These are phyloP conservation scores for Eremothecium sinecaudum DNA, from an alignment of 1,139 yeast species.

Conservation along the genomic window DNA sequence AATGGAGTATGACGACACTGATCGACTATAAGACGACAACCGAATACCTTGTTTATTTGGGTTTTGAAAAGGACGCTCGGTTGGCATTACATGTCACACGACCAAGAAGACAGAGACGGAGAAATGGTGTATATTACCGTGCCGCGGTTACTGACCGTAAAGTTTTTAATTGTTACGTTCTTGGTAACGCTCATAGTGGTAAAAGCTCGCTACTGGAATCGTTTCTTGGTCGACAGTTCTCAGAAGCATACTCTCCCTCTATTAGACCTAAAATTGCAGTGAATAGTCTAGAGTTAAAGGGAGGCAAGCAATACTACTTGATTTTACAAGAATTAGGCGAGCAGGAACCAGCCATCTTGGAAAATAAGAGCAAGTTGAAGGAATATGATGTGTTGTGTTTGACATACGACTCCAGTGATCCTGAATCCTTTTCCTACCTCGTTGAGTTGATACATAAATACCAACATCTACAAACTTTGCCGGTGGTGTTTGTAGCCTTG, in stretches of 20 bases:
- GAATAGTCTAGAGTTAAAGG: slow-evolving; percentile 87
- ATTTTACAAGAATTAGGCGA: slow-evolving; percentile 87
- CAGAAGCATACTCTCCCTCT: slow-evolving; percentile 72
- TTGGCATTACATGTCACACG: slow-evolving; percentile 76
- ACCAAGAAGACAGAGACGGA: slow-evolving; percentile 57
- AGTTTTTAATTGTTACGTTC: slow-evolving; percentile 78
- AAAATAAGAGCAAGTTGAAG: slow-evolving; percentile 58
- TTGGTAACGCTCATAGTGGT: slow-evolving; percentile 83
- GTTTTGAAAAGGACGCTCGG: slow-evolving; percentile 48
- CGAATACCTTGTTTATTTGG: slow-evolving; percentile 81
- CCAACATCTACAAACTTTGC: slow-evolving; percentile 56
- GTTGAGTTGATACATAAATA: slow-evolving; percentile 56
- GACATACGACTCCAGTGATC: slow-evolving; percentile 89
- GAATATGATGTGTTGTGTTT: slow-evolving; percentile 87
- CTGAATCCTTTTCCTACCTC: slow-evolving; percentile 81
- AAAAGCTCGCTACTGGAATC: slow-evolving; percentile 75
- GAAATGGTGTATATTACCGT: slow-evolving; percentile 58
- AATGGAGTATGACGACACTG: slow-evolving; percentile 94
- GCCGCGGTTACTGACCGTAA: slow-evolving; percentile 71
- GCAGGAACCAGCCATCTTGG: slow-evolving; percentile 71
- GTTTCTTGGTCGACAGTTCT: slow-evolving; percentile 65
- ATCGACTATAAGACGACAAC: slow-evolving; percentile 75
- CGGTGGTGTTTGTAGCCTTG: slow-evolving; percentile 79
- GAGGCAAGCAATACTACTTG: slow-evolving; percentile 90
- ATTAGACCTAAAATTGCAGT: slow-evolving; percentile 74